phyloP scores from a whole-genome alignment of 2,329 filamentous ascomycete genomes.

The Zasmidium angulare region DNA sequence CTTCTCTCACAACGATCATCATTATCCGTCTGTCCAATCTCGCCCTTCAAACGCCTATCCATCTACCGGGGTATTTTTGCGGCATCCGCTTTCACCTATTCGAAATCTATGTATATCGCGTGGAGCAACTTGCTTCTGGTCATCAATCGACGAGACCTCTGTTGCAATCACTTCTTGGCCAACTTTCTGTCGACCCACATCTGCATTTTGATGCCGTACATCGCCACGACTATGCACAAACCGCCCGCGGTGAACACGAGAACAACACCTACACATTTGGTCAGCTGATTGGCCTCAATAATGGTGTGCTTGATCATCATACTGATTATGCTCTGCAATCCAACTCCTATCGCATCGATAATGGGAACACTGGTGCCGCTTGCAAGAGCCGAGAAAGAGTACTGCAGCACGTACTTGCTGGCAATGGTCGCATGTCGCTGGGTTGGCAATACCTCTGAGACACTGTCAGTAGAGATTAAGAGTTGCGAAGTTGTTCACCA shows the following conservation, averaged over 20 bases:
- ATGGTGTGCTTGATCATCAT: neutral
- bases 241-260: constrained; percentile 21
- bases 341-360: constrained; percentile 68
- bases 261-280: constrained; percentile 6
- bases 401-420: constrained; percentile 74
- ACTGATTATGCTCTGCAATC: constrained; percentile 47
- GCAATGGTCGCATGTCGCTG: constrained; percentile 67
- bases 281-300: neutral
- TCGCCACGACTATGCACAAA: constrained; percentile 14
- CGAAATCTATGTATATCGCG: too few species aligned
- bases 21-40: too few species aligned
- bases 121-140: too few species aligned
- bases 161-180: neutral
- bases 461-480: neutral
- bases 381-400: constrained; percentile 67
- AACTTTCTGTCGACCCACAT: constrained; percentile 15
- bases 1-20: too few species aligned
- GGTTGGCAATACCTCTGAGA: constrained; percentile 67
- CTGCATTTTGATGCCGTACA: constrained; percentile 21
- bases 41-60: too few species aligned
- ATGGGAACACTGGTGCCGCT: constrained; percentile 70
- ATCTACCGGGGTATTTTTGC: too few species aligned
- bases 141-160: too few species aligned
- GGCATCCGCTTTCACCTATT: too few species aligned
- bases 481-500: neutral